Evolutionary conservation across 2,329 filamentous ascomycete species (phyloP), one percentile per base, ranked within the genome.

Genomic region (Lachnellula suecica): DNA sequence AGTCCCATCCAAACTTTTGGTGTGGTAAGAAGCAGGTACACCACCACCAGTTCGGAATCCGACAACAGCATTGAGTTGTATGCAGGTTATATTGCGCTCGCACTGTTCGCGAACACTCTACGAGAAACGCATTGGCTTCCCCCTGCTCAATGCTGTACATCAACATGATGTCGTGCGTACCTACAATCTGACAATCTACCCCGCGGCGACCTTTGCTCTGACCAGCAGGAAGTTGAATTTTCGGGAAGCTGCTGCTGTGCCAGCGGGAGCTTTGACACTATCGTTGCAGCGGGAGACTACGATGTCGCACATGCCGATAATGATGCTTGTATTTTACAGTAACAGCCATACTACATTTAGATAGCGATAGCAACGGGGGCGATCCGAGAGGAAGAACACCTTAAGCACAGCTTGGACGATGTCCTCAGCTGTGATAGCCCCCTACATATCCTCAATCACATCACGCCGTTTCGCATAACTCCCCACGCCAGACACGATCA

Each of bases 271-370:
- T 60, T 57, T 48, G 57, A 57, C 53, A 25, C 29, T 54, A 50
- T 42, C n/a, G n/a, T n/a, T n/a, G n/a, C n/a, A n/a, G 42, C 56
- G 61, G 58, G 58, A 60, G 54, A 55, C 48, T 35, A 53, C 44
- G 54, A 63, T 63, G 63, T 63, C 59, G 63, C 61, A 64, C 61
- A 24, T 41, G 49, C 42, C 41, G 51, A 47, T 20, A 25, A 41
- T 54, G 37, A 60, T 51, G 50, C 54, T 58, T 55, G 56, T 49
- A 56, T 50, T 49, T 51, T 34, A 27, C 24, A 51, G 38, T 22
- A 51, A 24, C 31, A 43, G 25, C 47, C 44, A 50, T 47, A 38
- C 51, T 25, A 54, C 44, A 29, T 27, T 23, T 27, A 58, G 57
- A 61, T 60, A 60, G 57, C 50, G 52, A 59, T 56, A 58, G 50